phyloP scores from a whole-genome alignment of 345 rosid genomes.

The Psidium friedrichsthalianum region DNA sequence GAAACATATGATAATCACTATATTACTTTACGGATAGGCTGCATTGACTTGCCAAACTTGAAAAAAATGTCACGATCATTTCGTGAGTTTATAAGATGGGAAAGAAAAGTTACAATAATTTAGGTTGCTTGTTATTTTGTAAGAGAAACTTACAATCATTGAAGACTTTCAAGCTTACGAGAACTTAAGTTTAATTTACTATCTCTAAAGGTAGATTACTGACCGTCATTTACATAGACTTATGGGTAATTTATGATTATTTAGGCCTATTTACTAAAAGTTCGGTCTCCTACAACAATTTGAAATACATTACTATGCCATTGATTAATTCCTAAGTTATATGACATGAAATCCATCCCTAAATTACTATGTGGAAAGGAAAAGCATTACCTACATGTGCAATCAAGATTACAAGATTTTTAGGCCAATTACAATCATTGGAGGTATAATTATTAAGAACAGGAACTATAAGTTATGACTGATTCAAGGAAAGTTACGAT shows the following conservation, averaged over 20 bases:
- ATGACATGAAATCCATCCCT: accelerated
- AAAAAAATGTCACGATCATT: not conserved
- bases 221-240: not conserved
- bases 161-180: not conserved
- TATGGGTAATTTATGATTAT: not conserved
- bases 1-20: not conserved
- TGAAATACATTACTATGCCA: not conserved
- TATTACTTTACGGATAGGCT: not conserved
- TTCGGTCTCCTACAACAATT: not conserved
- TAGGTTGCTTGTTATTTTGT: not conserved
- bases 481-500: not conserved
- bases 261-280: not conserved
- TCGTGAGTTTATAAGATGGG: not conserved
- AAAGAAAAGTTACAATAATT: not conserved
- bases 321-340: not conserved
- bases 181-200: not conserved
- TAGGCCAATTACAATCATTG: not conserved
- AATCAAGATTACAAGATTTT: not conserved
- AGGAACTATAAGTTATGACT: accelerated
- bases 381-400: not conserved
- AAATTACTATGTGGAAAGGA: not conserved
- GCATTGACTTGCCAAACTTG: not conserved
- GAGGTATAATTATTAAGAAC: not conserved
- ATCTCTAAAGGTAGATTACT: not conserved
- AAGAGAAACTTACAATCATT: not conserved